These are phyloP conservation scores for Aspergillus caelatus DNA, from an alignment of 2,329 filamentous ascomycete species.

Conservation along the genomic window DNA sequence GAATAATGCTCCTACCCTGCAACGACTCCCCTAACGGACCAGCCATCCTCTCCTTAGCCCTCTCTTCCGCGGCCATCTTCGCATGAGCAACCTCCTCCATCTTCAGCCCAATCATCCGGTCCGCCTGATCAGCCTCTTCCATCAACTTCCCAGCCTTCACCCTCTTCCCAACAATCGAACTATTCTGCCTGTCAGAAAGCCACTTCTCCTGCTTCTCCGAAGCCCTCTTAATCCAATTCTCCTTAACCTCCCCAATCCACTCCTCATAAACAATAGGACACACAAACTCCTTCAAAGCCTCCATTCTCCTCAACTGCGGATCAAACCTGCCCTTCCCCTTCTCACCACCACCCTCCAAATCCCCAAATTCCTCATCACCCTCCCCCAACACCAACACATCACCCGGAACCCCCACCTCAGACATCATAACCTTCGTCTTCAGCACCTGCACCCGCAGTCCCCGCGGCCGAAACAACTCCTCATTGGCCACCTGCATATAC, in stretches of 20 bases:
- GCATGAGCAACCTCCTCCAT: constrained; percentile 11
- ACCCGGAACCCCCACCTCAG: constrained; percentile 9
- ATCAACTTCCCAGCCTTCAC: constrained; percentile 9
- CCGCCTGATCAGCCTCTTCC: constrained; percentile 11
- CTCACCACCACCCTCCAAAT: neutral
- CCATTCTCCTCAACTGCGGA: constrained; percentile 13
- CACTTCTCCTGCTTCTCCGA: constrained; percentile 9
- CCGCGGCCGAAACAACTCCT: constrained; percentile 34
- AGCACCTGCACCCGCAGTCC: constrained; percentile 33
- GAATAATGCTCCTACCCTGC: constrained; percentile 11
- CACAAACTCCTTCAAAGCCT: constrained; percentile 11
- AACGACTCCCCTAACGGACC: constrained; percentile 18
- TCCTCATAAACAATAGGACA: constrained; percentile 5
- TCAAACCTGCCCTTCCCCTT: constrained; percentile 8
- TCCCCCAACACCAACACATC: constrained; percentile 9
- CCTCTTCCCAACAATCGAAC: neutral
- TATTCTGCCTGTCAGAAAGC: constrained; percentile 15
- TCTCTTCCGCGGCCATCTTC: constrained; percentile 1
- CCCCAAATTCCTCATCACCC: constrained; percentile 7
- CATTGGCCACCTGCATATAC: constrained; percentile 34
- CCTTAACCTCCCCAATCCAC: neutral
- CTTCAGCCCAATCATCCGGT: constrained; percentile 7
- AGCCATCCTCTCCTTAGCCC: constrained; percentile 11
- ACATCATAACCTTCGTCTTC: constrained; percentile 26
- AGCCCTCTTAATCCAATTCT: constrained; percentile 14